Conservation (phyloP, 2,329 filamentous ascomycete species). For the Microcera coccophila region DNA sequence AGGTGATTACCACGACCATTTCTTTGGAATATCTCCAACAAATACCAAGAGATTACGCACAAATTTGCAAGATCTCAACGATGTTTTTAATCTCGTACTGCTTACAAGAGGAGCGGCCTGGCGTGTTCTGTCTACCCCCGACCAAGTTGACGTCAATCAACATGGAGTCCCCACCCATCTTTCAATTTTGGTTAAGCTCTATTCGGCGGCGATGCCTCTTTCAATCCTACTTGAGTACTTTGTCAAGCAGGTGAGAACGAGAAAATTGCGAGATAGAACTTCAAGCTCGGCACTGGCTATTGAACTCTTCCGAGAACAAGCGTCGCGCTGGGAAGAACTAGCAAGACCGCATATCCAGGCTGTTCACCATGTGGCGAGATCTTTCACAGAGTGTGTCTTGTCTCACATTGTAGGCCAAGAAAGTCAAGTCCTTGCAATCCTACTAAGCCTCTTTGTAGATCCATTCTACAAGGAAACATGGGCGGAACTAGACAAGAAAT, state of each 20-base stretch:
- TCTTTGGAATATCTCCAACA: slow-evolving; percentile 2
- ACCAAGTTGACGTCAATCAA: too few relatives aligned
- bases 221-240: too few relatives aligned
- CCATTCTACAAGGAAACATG: slow-evolving; percentile 2
- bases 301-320: slow-evolving; percentile 6
- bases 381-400: slow-evolving; percentile 1
- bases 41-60: slow-evolving; percentile 2
- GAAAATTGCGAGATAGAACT: too few relatives aligned
- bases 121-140: too few relatives aligned
- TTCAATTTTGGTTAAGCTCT: too few relatives aligned
- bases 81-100: slow-evolving; percentile 3
- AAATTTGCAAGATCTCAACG: slow-evolving; percentile 3
- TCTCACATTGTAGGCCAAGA: slow-evolving; percentile 3
- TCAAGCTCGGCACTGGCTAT: too few relatives aligned
- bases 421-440: background rate
- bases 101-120: slow-evolving; percentile 2
- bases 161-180: too few relatives aligned
- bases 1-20: slow-evolving; percentile 3
- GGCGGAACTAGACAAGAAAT: slow-evolving; percentile 1
- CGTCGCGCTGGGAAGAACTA: slow-evolving; percentile 2
- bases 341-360: slow-evolving; percentile 5
- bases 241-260: too few relatives aligned
- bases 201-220: too few relatives aligned
- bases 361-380: slow-evolving; percentile 1
- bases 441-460: slow-evolving; percentile 3